Evolutionary conservation across 1,139 yeast species (phyloP).

Genomic region (Suzukiozyma palmioleophila): DNA sequence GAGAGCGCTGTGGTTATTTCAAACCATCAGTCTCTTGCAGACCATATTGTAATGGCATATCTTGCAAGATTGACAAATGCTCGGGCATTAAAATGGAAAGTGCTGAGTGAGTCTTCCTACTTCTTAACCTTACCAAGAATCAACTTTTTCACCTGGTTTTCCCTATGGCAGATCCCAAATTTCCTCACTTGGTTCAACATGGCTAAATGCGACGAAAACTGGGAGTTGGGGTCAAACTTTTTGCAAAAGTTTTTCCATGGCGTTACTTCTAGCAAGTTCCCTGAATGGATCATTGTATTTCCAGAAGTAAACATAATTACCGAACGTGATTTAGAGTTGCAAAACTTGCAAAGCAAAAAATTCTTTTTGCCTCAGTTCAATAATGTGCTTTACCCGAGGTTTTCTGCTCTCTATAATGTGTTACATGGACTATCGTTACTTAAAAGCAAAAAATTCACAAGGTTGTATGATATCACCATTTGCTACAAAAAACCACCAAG

Average conservation of each 20-base stretch:
- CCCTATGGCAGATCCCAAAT: slow-evolving; percentile 53
- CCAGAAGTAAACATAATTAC: slow-evolving; percentile 74
- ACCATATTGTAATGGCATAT: slow-evolving; percentile 45
- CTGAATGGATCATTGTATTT: slow-evolving; percentile 57
- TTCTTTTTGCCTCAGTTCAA: slow-evolving; percentile 50
- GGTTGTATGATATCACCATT: slow-evolving; percentile 52
- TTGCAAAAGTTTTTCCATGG: slow-evolving; percentile 20
- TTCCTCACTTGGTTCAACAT: slow-evolving; percentile 37
- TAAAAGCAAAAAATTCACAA: slow-evolving; percentile 26
- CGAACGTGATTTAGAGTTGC: slow-evolving; percentile 40
- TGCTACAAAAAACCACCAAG: slow-evolving; percentile 48
- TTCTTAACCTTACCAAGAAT: slow-evolving; percentile 32
- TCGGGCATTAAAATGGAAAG: slow-evolving; percentile 3
- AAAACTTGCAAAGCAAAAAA: slow-evolving; percentile 45
- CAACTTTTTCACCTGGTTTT: slow-evolving; percentile 59
- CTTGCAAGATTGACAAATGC: slow-evolving; percentile 26
- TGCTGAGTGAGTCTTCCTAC: slow-evolving; percentile 1
- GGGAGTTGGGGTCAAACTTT: slow-evolving; percentile 46
- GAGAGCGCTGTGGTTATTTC: slow-evolving; percentile 47
- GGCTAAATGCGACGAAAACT: slow-evolving; percentile 55
- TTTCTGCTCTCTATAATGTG: slow-evolving; percentile 46
- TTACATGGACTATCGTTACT: slow-evolving; percentile 41
- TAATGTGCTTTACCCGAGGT: slow-evolving; percentile 64
- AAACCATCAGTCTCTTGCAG: slow-evolving; percentile 56
- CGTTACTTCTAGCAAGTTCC: slow-evolving; percentile 22